Conservation (phyloP, 331 rosid genomes). For the Cydonia oblonga region DNA sequence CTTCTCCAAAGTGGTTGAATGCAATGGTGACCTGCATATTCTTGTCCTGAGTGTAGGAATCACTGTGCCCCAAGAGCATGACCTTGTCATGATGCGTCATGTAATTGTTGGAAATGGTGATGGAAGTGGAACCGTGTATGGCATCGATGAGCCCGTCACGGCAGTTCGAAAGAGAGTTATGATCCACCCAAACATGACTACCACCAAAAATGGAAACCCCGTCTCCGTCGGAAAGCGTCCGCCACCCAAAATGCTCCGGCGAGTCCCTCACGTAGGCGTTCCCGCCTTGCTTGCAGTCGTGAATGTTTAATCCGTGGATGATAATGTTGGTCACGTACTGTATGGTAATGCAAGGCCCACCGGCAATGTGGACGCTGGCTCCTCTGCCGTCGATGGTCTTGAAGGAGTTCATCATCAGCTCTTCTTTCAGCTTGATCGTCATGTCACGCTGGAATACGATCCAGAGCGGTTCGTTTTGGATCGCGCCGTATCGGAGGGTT, state of each 20-base stretch:
- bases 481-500: slow-evolving; percentile 59
- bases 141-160: slow-evolving; percentile 74
- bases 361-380: slow-evolving; percentile 65
- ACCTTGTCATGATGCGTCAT: slow-evolving; percentile 89
- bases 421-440: slow-evolving; percentile 61
- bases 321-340: slow-evolving; percentile 69
- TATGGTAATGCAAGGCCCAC: slow-evolving; percentile 85
- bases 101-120: slow-evolving; percentile 70
- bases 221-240: slow-evolving; percentile 78
- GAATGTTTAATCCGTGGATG: slow-evolving; percentile 74
- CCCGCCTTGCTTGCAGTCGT: slow-evolving; percentile 75
- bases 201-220: slow-evolving; percentile 81
- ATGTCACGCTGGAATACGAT: slow-evolving; percentile 63
- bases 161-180: slow-evolving; percentile 62
- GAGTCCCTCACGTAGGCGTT: slow-evolving; percentile 76
- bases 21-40: slow-evolving; percentile 89
- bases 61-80: slow-evolving; percentile 94
- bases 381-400: slow-evolving; percentile 92
- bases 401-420: slow-evolving; percentile 70
- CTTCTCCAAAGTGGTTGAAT: slow-evolving; percentile 93
- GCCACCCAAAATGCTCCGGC: slow-evolving; percentile 67
- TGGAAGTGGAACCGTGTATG: slow-evolving; percentile 72
- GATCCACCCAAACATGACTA: slow-evolving; percentile 85
- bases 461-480: slow-evolving; percentile 77
- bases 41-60: slow-evolving; percentile 52